phyloP scores from a whole-genome alignment of 768 basidiomycete genomes.

The Phlegmacium glaucopus region DNA sequence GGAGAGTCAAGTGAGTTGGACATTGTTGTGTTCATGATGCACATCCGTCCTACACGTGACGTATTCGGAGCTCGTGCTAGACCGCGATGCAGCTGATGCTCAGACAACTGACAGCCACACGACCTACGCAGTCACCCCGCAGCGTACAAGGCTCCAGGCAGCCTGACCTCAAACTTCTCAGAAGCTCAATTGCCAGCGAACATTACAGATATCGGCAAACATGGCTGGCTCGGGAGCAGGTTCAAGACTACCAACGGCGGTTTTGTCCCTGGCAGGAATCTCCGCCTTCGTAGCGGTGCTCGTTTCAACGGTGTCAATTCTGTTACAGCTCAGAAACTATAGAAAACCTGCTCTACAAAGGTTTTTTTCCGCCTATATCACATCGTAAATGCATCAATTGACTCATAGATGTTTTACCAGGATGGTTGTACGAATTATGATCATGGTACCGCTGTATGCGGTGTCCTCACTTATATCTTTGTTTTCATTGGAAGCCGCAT shows the following conservation, averaged over 20 bases:
- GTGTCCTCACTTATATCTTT: conserved; percentile 89
- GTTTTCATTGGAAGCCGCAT: conserved; percentile 91
- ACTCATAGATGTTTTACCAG: conserved; percentile 31
- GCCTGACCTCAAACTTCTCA: background rate
- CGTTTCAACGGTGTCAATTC: conserved; percentile 73
- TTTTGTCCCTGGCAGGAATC: conserved; percentile 61
- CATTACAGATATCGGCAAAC: background rate
- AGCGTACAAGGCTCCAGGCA: no score
- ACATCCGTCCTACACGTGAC: no score
- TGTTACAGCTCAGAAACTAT: conserved; percentile 83
- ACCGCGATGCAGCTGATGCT: no score
- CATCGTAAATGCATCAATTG: background rate
- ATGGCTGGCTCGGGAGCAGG: conserved; percentile 45
- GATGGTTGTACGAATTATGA: conserved; percentile 92
- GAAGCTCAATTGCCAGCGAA: background rate
- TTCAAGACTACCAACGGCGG: conserved; percentile 50
- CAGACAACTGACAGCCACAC: no score
- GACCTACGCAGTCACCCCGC: no score
- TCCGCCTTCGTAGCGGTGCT: conserved; percentile 67
- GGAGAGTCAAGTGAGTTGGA: no score
- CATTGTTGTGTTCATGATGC: no score
- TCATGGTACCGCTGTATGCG: conserved; percentile 95
- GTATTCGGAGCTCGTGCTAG: no score
- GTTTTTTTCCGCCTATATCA: conserved; percentile 28
- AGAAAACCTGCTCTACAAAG: conserved; percentile 77